Conservation (phyloP, 768 basidiomycete species). For the Boletellus ananas region DNA sequence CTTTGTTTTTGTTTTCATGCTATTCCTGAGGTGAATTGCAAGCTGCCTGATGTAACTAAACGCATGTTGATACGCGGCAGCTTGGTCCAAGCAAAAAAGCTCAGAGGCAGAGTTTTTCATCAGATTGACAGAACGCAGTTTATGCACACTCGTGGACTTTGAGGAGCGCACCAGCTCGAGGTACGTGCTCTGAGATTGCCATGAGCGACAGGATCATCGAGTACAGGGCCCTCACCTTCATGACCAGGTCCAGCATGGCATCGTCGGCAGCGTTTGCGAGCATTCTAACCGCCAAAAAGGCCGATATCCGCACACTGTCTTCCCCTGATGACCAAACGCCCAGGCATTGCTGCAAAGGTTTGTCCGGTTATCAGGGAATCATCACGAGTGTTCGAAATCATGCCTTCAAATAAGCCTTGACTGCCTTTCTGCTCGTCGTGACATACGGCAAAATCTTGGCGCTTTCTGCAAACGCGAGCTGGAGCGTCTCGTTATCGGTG, state of each 20-base stretch:
- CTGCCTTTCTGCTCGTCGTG: slow-evolving; percentile 74
- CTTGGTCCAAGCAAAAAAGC: slow-evolving; percentile 76
- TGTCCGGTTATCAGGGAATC: background rate
- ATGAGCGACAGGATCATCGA: background rate
- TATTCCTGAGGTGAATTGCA: slow-evolving; percentile 87
- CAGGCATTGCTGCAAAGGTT: slow-evolving; percentile 60
- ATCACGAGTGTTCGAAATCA: background rate
- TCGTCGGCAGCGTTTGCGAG: slow-evolving; percentile 76
- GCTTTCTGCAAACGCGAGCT: slow-evolving; percentile 77
- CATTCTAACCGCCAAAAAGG: slow-evolving; percentile 80
- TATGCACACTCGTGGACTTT: slow-evolving; percentile 82
- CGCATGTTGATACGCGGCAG: slow-evolving; percentile 83
- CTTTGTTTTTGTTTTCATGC: slow-evolving; percentile 86
- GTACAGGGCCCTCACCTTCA: slow-evolving; percentile 56
- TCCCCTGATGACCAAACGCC: slow-evolving; percentile 79
- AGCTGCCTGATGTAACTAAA: slow-evolving; percentile 95
- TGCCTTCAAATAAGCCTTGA: slow-evolving; percentile 87
- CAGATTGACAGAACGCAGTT: slow-evolving; percentile 85
- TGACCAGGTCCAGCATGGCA: slow-evolving; percentile 75
- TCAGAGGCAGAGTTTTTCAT: slow-evolving; percentile 99
- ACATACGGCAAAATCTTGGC: slow-evolving; percentile 90
- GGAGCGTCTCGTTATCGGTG: slow-evolving; percentile 58
- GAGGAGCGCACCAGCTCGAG: slow-evolving; percentile 78
- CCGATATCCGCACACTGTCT: slow-evolving; percentile 78
- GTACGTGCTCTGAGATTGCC: slow-evolving; percentile 68